A percentile compares a stretch with the other conserved stretches of the same genome.
phyloP scores from a whole-genome alignment of 2,329 filamentous ascomycete species.

The Drechslerella stenobrocha region DNA sequence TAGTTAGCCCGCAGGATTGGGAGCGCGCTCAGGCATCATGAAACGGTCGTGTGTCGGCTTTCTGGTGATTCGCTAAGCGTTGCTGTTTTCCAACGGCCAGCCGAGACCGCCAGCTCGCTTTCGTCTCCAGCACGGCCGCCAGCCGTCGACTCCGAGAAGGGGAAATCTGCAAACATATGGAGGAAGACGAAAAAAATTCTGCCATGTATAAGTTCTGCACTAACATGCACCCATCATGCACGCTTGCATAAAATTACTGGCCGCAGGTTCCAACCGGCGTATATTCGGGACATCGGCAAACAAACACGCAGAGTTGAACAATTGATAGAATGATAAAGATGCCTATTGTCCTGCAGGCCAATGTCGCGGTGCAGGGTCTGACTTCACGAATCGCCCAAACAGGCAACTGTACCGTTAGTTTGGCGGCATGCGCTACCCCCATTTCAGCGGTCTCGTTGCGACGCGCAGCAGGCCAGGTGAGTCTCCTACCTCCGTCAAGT shows the following conservation, averaged over 20 bases:
- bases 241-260: too few species aligned
- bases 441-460: conserved; percentile 4
- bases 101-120: neutral
- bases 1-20: neutral
- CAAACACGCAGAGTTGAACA: too few species aligned
- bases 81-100: conserved; percentile 3
- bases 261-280: too few species aligned
- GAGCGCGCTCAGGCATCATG: neutral
- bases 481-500: neutral
- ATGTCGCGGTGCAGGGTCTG: neutral
- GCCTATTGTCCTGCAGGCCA: conserved; percentile 3
- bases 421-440: neutral
- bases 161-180: too few species aligned
- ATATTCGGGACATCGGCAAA: too few species aligned
- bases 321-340: neutral
- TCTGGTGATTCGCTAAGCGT: conserved; percentile 1
- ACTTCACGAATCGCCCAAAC: neutral
- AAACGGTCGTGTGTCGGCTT: neutral
- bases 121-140: conserved; percentile 9
- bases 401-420: conserved; percentile 5
- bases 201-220: too few species aligned
- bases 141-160: too few species aligned
- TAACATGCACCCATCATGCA: too few species aligned
- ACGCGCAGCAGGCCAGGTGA: conserved; percentile 1
- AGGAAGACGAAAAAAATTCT: too few species aligned